Conservation (phyloP, 331 rosid genomes). For the Rhamnella rubrinervis region DNA sequence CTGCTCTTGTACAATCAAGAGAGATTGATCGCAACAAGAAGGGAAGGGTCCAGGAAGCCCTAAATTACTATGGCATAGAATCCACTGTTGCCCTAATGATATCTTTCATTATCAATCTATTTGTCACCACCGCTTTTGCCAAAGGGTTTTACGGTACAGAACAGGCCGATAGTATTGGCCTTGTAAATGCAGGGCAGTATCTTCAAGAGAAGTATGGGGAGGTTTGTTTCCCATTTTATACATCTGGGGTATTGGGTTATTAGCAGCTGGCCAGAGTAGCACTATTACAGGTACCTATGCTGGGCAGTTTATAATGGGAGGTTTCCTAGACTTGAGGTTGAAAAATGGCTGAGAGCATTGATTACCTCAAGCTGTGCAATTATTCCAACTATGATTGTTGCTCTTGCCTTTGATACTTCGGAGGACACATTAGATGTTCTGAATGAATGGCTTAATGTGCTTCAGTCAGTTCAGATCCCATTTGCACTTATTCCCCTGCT, state of each 20-base stretch:
- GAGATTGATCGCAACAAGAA: conserved; percentile 63
- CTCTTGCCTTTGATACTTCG: conserved; percentile 73
- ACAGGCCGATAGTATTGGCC: conserved; percentile 72
- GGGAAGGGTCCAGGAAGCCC: conserved; percentile 88
- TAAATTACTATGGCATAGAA: conserved; percentile 86
- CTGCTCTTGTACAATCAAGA: conserved; percentile 95
- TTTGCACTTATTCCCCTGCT: conserved; percentile 96
- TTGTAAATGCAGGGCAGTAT: conserved; percentile 84
- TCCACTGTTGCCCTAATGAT: conserved; percentile 70
- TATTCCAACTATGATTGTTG: conserved; percentile 84
- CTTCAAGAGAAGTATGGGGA: conserved; percentile 93
- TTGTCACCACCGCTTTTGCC: conserved; percentile 91
- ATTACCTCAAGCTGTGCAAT: conserved; percentile 89
- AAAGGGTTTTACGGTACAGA: conserved; percentile 83
- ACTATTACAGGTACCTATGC: conserved; percentile 98
- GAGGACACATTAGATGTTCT: conserved; percentile 66
- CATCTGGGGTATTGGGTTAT: conserved; percentile 88
- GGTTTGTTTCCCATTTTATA: conserved; percentile 82
- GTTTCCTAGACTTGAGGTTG: conserved; percentile 78
- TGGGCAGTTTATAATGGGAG: conserved; percentile 98
- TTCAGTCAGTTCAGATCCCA: conserved; percentile 95
- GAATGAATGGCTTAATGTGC: conserved; percentile 97
- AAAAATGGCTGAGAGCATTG: conserved; percentile 91
- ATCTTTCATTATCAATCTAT: conserved; percentile 76
- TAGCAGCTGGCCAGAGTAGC: conserved; percentile 98